These are phyloP conservation scores for Delitschia confertaspora DNA, from an alignment of 495 filamentous ascomycete species.

Conservation along the genomic window DNA sequence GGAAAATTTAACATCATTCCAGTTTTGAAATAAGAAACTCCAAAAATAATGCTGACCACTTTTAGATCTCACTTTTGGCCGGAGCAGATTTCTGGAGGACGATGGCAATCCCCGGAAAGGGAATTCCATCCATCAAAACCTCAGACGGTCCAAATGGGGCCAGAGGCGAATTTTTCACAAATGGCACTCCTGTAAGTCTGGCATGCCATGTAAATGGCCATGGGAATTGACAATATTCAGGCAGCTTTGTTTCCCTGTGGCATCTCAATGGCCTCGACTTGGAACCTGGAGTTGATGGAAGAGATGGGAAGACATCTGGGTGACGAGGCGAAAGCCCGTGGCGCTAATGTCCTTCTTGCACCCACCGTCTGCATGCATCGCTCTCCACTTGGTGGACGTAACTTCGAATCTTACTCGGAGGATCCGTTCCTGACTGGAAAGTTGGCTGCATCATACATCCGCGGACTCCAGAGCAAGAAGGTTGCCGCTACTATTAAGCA, in stretches of 20 bases:
- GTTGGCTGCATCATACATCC: constrained; percentile 28
- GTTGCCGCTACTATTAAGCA: constrained; percentile 32
- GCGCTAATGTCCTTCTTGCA: constrained; percentile 28
- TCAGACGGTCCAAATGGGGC: constrained; percentile 31
- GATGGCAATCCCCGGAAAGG: constrained; percentile 22
- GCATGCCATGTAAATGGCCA: not conserved
- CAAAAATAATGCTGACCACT: not conserved
- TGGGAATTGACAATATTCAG: constrained; percentile 5
- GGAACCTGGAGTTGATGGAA: constrained; percentile 28
- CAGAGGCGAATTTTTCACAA: constrained; percentile 47
- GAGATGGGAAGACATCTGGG: constrained; percentile 27
- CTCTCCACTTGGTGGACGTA: constrained; percentile 30
- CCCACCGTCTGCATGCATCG: constrained; percentile 32
- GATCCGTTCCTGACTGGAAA: constrained; percentile 30
- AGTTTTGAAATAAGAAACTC: too few relatives aligned
- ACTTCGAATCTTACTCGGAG: constrained; percentile 33
- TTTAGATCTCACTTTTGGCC: constrained; percentile 49
- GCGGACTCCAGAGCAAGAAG: constrained; percentile 27
- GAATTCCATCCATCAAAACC: constrained; percentile 32
- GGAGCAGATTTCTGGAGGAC: constrained; percentile 31
- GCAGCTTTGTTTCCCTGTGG: constrained; percentile 31
- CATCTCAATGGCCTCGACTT: constrained; percentile 28
- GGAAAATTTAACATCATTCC: too few relatives aligned
- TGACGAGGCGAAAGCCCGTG: constrained; percentile 29
- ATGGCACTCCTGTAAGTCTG: constrained; percentile 49